Evolutionary conservation across 345 rosid genomes (phyloP).

Genomic region (Hypericum perforatum): DNA sequence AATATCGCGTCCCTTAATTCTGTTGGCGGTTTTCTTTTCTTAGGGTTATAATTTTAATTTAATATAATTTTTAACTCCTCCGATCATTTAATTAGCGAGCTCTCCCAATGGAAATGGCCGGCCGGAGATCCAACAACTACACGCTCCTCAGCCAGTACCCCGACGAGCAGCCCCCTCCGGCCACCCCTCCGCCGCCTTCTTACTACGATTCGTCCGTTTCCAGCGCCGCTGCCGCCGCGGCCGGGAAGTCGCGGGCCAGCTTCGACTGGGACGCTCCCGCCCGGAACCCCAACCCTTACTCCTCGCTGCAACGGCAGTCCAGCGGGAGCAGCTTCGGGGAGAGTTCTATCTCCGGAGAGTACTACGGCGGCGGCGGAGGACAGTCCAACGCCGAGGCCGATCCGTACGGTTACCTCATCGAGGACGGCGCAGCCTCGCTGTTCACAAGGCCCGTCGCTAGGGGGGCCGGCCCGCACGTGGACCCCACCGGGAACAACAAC

Average conservation of each 20-base stretch:
- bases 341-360: constrained; percentile 92
- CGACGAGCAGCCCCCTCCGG: constrained; percentile 50
- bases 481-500: too few relatives aligned
- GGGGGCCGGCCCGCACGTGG: too few relatives aligned
- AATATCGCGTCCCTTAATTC: constrained; percentile 3
- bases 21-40: neutral
- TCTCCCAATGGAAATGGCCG: constrained; percentile 64
- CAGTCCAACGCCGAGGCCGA: constrained; percentile 60
- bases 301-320: constrained; percentile 72
- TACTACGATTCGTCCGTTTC: constrained; percentile 50
- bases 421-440: constrained; percentile 39
- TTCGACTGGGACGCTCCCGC: constrained; percentile 61
- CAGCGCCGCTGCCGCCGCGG: constrained; percentile 38
- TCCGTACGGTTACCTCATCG: constrained; percentile 39
- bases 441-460: constrained; percentile 29
- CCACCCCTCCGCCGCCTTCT: constrained; percentile 32
- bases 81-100: neutral
- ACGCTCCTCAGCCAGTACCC: constrained; percentile 66
- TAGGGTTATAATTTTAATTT: constrained; percentile 11
- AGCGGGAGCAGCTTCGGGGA: constrained; percentile 98
- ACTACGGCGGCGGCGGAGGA: constrained; percentile 45
- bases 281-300: constrained; percentile 23
- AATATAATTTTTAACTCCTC: neutral
- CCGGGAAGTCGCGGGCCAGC: constrained; percentile 39
- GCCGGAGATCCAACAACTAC: constrained; percentile 74